A percentile compares a stretch with the other conserved stretches of the same genome.
Conservation (phyloP, 768 basidiomycete genomes). For the Glaciozyma martinii region DNA sequence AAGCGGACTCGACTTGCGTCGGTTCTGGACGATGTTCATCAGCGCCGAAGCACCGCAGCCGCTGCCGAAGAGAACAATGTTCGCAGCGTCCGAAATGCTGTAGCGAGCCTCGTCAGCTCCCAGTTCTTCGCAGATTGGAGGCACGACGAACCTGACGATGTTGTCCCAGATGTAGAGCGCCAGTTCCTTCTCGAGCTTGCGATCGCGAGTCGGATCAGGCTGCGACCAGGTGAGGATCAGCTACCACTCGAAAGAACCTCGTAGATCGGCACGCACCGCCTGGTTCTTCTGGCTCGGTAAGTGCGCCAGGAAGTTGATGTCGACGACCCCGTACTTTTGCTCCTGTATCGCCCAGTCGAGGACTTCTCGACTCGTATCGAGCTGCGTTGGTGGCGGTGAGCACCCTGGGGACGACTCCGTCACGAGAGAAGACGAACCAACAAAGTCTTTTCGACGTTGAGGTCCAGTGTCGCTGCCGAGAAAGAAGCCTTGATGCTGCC, state of each 20-base stretch:
- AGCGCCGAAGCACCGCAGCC: slow-evolving; percentile 71
- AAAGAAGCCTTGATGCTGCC: slow-evolving; percentile 80
- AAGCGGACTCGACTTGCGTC: slow-evolving; percentile 46
- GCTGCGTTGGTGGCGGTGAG: slow-evolving; percentile 46
- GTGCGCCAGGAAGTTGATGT: slow-evolving; percentile 63
- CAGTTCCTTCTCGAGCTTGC: slow-evolving; percentile 45
- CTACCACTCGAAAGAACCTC: slow-evolving; percentile 37
- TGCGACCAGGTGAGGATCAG: slow-evolving; percentile 37
- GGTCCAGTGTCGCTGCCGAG: slow-evolving; percentile 44
- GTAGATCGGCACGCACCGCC: slow-evolving; percentile 14
- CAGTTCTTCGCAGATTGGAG: not conserved
- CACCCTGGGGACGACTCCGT: not conserved
- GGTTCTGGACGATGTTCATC: slow-evolving; percentile 60
- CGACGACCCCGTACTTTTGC: slow-evolving; percentile 64
- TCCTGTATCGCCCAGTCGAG: slow-evolving; percentile 60
- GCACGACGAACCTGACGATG: slow-evolving; percentile 64
- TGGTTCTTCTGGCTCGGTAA: slow-evolving; percentile 32
- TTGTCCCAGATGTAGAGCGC: slow-evolving; percentile 92
- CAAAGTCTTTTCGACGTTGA: slow-evolving; percentile 72
- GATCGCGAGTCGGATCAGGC: slow-evolving; percentile 31
- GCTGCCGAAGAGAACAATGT: slow-evolving; percentile 75
- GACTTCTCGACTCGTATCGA: slow-evolving; percentile 73
- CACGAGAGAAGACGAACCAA: slow-evolving; percentile 48
- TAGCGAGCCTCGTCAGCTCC: not conserved
- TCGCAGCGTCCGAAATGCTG: slow-evolving; percentile 44